Evolutionary conservation across 225 moss, liverwort and hornwort species (phyloP), one percentile per base, ranked within the genome.

Genomic region (Lunularia cruciata): DNA sequence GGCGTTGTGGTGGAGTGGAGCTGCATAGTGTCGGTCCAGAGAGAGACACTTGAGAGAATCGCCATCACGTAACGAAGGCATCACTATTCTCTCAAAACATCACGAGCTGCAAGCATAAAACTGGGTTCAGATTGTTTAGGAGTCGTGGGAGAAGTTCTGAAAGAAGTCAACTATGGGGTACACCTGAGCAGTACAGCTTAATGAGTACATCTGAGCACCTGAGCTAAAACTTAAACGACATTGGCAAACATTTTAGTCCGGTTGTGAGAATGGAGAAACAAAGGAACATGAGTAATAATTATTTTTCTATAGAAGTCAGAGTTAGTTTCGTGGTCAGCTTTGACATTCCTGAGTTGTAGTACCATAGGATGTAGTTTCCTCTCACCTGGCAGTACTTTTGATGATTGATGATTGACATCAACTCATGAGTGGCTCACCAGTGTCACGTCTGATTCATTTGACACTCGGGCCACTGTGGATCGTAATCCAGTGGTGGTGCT

Each of bases 381-480:
- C 43, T 45, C 43, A 42, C 12, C 28, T 6, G 18, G 0, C 26
- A 26, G 65, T 65, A 65, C 65, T 27, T 31, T 19, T 0, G 6
- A 14, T 30, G 27, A 19, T 65, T 47, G 36, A 65, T 65, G 45
- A 65, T 65, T 47, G 65, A 19, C 65, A 65, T 65, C 65, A 47
- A 22, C 28, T 32, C 46, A 65, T 65, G 27, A 65, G 65, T 65
- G 65, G 43, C 46, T 65, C 27, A 8, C 65, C 0, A 65, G 2
- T n/a, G 47, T 45, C 65, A 36, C 46, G 42, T 22, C 37, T 38
- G 61, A 40, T 61, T 12, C 61, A 38, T 22, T 23, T 42, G 61
- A 61, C 61, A 12, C 20, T 14, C 40, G 37, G n/a, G 40, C 40
- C 61, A 38, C 40, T 57, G 6, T 57, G 30, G 4, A 57, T 15